Evolutionary conservation across 2,329 filamentous ascomycete genomes (phyloP), one percentile per base, ranked within the genome.

Genomic region (Trichoderma guizhouense): DNA sequence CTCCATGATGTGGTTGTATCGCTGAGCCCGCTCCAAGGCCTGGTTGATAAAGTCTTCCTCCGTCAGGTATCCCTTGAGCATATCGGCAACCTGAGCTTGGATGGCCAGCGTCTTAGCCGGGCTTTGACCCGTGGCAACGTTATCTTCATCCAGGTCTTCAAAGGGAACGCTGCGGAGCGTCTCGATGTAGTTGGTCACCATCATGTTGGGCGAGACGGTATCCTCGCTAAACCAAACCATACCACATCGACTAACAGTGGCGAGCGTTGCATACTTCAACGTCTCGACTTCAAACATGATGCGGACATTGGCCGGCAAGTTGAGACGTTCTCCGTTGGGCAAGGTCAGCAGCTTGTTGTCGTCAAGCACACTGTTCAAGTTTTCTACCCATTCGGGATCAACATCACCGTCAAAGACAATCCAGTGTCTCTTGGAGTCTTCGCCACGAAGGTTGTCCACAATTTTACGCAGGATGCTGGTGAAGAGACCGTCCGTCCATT

Each of bases 221-320:
- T 99, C 97, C 78, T 98, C 95, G 79, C 94, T 99, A 84, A 98
- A 99, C 96, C 96, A 99, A 15, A 99, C 97, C 96, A 99, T 99
- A 87, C 96, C 96, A 81, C 96, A 99, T 84, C 96, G 94, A 90
- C 93, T 97, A 79, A 99, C 96, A n/a, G 96, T 99, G 71, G 96
- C 96, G 58, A 99, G 89, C 0, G 96, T 99, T 47, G 96, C 96
- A 80, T 99, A 99, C 80, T 97, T 97, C 73, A 99, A 86, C 3
- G 92, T 98, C 84, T 99, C 97, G 43, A 99, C 96, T 84, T 99
- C 96, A 78, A 99, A 99, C 95, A 99, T 98, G 83, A 99, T 97
- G 76, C 97, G 93, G 30, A 99, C 96, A 78, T 99, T 99, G 2
- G 92, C 79, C 5, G 96, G 97, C 57, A 99, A 84, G 79, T 96